These are phyloP conservation scores for Coleophoma eucalyptorum DNA, from an alignment of 2,329 filamentous ascomycete species.

Conservation along the genomic window DNA sequence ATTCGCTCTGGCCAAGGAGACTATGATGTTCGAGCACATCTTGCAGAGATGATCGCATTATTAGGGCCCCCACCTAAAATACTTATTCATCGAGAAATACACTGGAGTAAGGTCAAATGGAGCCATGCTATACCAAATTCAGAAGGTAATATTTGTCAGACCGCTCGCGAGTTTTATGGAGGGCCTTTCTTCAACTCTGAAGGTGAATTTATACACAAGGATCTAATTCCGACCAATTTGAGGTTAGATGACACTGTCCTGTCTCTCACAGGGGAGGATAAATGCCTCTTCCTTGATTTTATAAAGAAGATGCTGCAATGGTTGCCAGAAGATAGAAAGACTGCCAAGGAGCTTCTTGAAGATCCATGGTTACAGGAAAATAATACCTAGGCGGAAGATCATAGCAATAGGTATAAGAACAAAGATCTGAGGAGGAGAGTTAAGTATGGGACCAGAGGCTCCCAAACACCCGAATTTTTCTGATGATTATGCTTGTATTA, in stretches of 20 bases:
- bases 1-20: constrained; percentile 97
- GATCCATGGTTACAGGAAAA: constrained; percentile 23
- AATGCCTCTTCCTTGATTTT: constrained; percentile 27
- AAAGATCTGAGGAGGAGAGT: too few species aligned
- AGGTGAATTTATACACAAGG: constrained; percentile 29
- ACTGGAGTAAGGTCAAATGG: constrained; percentile 58
- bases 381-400: constrained; percentile 4
- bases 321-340: constrained; percentile 28
- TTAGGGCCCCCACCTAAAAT: constrained; percentile 87
- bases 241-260: constrained; percentile 24
- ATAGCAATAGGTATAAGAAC: too few species aligned
- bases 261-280: constrained; percentile 26
- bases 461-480: too few species aligned
- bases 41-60: constrained; percentile 94
- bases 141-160: constrained; percentile 27
- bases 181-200: constrained; percentile 32
- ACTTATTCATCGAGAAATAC: constrained; percentile 70
- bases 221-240: constrained; percentile 26
- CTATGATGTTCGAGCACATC: constrained; percentile 79
- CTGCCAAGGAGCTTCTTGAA: constrained; percentile 26
- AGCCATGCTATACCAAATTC: constrained; percentile 48
- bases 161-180: constrained; percentile 28
- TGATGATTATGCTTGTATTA: too few species aligned
- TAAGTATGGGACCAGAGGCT: too few species aligned
- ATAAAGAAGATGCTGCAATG: constrained; percentile 27